These are phyloP conservation scores for Leptographium procerum DNA, from an alignment of 2,329 filamentous ascomycete genomes.

Conservation along the genomic window DNA sequence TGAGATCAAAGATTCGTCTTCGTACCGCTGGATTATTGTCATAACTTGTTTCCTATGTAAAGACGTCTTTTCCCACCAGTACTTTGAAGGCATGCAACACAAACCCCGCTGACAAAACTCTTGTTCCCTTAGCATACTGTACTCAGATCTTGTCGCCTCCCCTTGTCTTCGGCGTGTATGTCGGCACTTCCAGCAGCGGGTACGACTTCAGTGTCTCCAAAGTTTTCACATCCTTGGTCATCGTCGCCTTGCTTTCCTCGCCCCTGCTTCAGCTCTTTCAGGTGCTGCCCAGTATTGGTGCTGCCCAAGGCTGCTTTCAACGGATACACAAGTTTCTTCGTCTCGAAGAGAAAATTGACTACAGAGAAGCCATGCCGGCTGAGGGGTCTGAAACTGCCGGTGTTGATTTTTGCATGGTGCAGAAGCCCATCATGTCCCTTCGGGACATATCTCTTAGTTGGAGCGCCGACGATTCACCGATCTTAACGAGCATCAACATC, in stretches of 20 bases:
- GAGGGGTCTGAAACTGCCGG: not conserved
- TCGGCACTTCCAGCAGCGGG: not conserved
- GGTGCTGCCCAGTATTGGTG: not conserved
- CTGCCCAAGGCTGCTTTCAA: not conserved
- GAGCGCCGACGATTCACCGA: not conserved
- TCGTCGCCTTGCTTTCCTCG: not conserved
- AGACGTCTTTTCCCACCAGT: not conserved
- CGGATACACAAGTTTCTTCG: not conserved
- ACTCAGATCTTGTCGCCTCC: not conserved
- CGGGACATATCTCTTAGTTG: not conserved
- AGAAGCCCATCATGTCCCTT: not conserved
- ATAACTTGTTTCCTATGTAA: not conserved
- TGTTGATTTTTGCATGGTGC: not conserved
- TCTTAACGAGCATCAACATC: not conserved
- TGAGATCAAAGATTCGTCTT: not conserved
- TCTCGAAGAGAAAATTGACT: not conserved
- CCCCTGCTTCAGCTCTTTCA: not conserved
- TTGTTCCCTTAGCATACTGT: not conserved
- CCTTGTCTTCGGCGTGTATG: not conserved
- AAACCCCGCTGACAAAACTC: not conserved
- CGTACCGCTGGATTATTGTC: not conserved
- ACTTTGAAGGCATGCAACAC: not conserved
- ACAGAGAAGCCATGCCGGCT: not conserved
- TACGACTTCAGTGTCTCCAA: not conserved
- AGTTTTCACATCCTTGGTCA: not conserved